phyloP scores from a whole-genome alignment of 2,329 filamentous ascomycete species.

The Periconia digitata region DNA sequence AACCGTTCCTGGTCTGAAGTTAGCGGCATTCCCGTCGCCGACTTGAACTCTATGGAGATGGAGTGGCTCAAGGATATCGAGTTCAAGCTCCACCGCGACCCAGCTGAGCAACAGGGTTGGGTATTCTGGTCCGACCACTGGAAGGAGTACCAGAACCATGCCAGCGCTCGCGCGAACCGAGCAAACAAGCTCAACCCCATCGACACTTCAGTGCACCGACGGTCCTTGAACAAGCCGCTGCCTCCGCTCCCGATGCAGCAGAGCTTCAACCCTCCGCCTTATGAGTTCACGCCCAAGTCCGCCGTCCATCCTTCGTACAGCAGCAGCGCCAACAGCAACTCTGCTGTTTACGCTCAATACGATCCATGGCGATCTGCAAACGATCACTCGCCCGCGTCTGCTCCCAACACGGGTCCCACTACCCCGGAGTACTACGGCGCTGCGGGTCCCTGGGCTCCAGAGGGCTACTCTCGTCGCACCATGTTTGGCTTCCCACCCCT shows the following conservation, averaged over 20 bases:
- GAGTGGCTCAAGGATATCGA: constrained; percentile 83
- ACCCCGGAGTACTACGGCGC: constrained; percentile 57
- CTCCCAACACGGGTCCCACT: constrained; percentile 55
- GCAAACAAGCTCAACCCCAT: constrained; percentile 59
- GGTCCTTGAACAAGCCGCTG: constrained; percentile 51
- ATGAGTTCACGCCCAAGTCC: constrained; percentile 40
- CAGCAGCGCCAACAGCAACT: constrained; percentile 20
- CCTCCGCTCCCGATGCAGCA: constrained; percentile 41
- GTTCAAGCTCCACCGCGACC: constrained; percentile 85
- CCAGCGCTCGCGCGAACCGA: constrained; percentile 43
- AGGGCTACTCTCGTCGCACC: constrained; percentile 45
- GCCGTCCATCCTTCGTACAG: constrained; percentile 41
- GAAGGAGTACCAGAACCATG: constrained; percentile 62
- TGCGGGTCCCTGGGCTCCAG: constrained; percentile 52
- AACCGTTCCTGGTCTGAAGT: constrained; percentile 97
- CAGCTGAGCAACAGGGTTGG: constrained; percentile 73
- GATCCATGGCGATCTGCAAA: constrained; percentile 47
- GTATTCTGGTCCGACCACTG: constrained; percentile 66
- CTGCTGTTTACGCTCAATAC: constrained; percentile 34
- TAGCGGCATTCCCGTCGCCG: constrained; percentile 80
- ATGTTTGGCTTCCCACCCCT: constrained; percentile 44
- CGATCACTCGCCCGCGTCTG: constrained; percentile 55
- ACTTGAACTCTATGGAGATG: constrained; percentile 82
- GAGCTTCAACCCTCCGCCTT: constrained; percentile 42
- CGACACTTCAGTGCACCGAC: constrained; percentile 64